Evolutionary conservation across 768 basidiomycete species (phyloP), one percentile per base, ranked within the genome.

Genomic region (Mycena filopes): DNA sequence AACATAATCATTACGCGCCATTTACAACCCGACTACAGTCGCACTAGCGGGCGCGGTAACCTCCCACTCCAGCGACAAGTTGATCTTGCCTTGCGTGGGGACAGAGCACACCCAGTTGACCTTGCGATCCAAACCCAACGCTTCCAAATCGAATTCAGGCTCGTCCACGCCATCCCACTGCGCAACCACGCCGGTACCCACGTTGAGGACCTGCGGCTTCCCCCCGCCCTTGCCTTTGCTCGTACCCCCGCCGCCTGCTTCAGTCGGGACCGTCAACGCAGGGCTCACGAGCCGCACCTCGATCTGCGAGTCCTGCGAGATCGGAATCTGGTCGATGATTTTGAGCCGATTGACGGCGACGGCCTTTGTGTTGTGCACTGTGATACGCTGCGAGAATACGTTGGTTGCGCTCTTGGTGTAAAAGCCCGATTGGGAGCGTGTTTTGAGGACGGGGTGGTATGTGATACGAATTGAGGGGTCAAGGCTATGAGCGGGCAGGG

Each of bases 81-180:
- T 74, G 1, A 81, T 25, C 63, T 76, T 80, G 8, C 70, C 75
- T 66, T 80, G 77, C 16, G 76, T 57, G 1, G 76, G 74, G 11
- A 81, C 68, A 9, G 68, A 36, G 36, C 76, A 78, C 26, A 75
- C 53, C 79, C 80, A 81, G 46, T 72, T 67, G 41, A 81, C 68
- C 65, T 72, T 77, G 16, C 79, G 77, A 38, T 79, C 74, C 0
- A 42, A 21, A 3, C 60, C 50, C 21, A 60, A 31, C 29, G 59
- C 13, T 41, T 50, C 49, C 21, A 45, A 4, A 12, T 51, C 50
- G 20, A 9, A 45, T 2, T 28, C 50, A 15, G 67, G 63, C 31
- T 80, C 79, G 29, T 80, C 79, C 12, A 73, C 75, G 2, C 78
- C 78, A 36, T 78, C 78, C 81, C 81, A 82, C 59, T 81, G 79